A percentile compares a stretch with the other conserved stretches of the same genome.
These are phyloP conservation scores for Cajanus cajan DNA, from an alignment of 306 rosid species.

Conservation along the genomic window DNA sequence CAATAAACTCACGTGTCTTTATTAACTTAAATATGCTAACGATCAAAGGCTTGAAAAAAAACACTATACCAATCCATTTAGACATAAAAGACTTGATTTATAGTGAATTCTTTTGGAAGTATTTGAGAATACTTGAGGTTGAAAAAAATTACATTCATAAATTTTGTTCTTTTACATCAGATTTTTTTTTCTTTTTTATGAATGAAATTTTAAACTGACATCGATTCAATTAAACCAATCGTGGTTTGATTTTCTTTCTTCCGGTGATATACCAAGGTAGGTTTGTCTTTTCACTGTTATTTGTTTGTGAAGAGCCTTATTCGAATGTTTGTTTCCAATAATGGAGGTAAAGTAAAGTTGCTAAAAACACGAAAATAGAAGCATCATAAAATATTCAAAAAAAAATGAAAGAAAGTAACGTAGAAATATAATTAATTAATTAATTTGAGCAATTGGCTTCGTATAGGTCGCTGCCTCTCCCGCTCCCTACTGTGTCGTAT, in stretches of 20 bases:
- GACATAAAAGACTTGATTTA: too few relatives aligned
- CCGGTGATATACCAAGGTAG: neutral
- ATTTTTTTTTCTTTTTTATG: too few relatives aligned
- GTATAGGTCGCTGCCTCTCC: neutral
- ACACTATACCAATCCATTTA: too few relatives aligned
- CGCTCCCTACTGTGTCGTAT: neutral
- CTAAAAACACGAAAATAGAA: neutral
- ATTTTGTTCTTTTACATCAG: too few relatives aligned
- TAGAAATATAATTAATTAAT: neutral
- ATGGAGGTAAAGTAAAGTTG: slow-evolving; percentile 22
- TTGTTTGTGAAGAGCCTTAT: slow-evolving; percentile 27
- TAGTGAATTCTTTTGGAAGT: too few relatives aligned
- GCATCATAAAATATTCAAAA: neutral
- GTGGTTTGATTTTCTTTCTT: neutral
- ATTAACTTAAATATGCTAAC: too few relatives aligned
- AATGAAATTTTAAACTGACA: too few relatives aligned
- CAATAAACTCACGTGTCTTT: too few relatives aligned
- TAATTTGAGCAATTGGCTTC: neutral
- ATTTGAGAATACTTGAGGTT: too few relatives aligned
- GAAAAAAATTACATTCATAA: too few relatives aligned
- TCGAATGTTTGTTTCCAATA: slow-evolving; percentile 33
- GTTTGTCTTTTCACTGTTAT: slow-evolving; percentile 37
- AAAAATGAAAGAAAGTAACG: neutral
- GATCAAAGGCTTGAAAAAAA: too few relatives aligned
- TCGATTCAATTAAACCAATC: neutral